A percentile compares a stretch with the other conserved stretches of the same genome.
phyloP scores from a whole-genome alignment of 176 grass and related monocot genomes.

The Echinochloa phyllopogon region DNA sequence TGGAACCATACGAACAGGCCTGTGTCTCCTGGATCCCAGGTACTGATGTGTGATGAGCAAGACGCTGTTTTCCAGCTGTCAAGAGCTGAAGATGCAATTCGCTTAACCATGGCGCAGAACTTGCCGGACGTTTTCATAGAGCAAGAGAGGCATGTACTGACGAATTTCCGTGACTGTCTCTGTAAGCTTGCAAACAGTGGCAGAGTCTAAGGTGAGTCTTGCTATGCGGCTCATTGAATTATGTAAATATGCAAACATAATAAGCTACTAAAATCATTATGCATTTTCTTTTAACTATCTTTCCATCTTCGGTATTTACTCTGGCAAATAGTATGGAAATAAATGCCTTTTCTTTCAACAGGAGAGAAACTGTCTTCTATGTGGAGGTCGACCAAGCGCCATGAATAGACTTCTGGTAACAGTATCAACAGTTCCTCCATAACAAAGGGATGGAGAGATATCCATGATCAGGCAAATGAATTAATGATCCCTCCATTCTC shows the following conservation, averaged over 20 bases:
- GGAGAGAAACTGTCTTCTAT: neutral
- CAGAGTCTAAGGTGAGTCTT: slow-evolving; percentile 44
- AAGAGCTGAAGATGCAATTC: slow-evolving; percentile 12
- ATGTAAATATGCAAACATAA: neutral
- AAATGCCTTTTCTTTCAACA: neutral
- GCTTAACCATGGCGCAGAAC: slow-evolving; percentile 9
- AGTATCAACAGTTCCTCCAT: neutral
- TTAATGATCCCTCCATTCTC: neutral
- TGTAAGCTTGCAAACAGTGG: slow-evolving; percentile 28
- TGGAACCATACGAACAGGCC: slow-evolving; percentile 16
- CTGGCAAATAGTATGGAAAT: neutral
- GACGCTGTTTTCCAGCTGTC: slow-evolving; percentile 35
- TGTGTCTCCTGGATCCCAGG: slow-evolving; percentile 44
- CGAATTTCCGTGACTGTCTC: slow-evolving; percentile 42
- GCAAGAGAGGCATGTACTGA: slow-evolving; percentile 47
- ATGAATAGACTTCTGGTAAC: neutral
- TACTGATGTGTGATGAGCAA: slow-evolving; percentile 51
- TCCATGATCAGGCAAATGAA: neutral
- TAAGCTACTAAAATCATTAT: neutral
- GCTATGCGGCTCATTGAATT: neutral
- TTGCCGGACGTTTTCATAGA: slow-evolving; percentile 31
- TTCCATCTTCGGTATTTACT: neutral
- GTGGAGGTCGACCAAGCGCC: neutral
- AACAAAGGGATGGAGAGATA: neutral
- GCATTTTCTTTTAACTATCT: neutral